Evolutionary conservation across 495 filamentous ascomycete genomes (phyloP), one percentile per base, ranked within the genome.

Genomic region (Penicillium subrubescens): DNA sequence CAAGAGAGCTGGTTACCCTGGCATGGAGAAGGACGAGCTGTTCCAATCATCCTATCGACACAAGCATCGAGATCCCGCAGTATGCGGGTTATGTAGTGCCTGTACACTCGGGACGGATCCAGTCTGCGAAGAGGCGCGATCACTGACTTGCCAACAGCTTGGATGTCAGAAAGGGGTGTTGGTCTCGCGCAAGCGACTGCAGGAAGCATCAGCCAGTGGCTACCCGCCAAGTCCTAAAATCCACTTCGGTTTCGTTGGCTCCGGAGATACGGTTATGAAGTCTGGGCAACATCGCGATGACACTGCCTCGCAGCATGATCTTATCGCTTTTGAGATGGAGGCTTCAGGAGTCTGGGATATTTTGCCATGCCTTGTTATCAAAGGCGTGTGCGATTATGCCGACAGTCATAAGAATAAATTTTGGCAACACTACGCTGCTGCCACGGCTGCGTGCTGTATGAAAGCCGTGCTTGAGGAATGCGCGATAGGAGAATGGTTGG

Each of bases 201-300:
- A 37, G 34, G n/a, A 34, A 1, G 29, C 53, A 23, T 19, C 33
- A 0, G 19, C 53, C 4, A 34, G 37, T 6, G 31, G 19, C 5
- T 35, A 10, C 8, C 19, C 29, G 2, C 53, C 31, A 10, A 34
- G 17, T 10, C 29, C 19, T 3, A 56, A 0, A 19, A 56, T 37
- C 2, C 31, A 35, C 10, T 35, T 34, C 25, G 53, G 34, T 23
- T 4, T 37, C 14, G n/a, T 34, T 12, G 53, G 19, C 21, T 56
- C 53, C 21, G 53, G 29, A 21, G 53, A 56, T 14, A 34, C n/a
- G 10, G 17, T 56, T n/a, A 56, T 56, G 53, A 56, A 56, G 21
- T 56, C 29, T 14, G 29, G 31, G 8, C 53, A 55, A 14, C 5
- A 56, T 56, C 14, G 29, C 4, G 53, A 56, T 15, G 5, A n/a